These are phyloP conservation scores for Chiua sp. DNA, from an alignment of 1,284 basidiomycete species.

Conservation along the genomic window DNA sequence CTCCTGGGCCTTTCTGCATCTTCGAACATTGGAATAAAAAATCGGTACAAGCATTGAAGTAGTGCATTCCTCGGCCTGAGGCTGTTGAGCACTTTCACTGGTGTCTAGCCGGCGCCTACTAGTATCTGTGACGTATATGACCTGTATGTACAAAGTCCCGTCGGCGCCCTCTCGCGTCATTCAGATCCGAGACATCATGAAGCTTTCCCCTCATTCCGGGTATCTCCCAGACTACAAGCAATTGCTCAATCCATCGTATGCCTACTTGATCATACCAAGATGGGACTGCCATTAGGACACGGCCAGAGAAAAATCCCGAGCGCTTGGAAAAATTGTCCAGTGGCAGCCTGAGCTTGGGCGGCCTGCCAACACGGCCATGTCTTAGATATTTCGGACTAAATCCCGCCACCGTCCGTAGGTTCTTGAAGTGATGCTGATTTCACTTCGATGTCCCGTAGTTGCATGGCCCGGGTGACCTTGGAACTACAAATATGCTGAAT, in stretches of 20 bases:
- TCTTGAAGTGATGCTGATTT: slow-evolving; percentile 16
- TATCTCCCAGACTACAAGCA: no score
- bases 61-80: no score
- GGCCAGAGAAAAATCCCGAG: neutral
- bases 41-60: slow-evolving; percentile 2
- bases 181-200: slow-evolving; percentile 11
- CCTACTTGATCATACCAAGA: neutral
- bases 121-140: neutral
- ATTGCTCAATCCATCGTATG: no score
- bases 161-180: neutral
- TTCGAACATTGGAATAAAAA: slow-evolving; percentile 4
- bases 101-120: no score
- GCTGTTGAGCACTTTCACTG: neutral
- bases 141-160: slow-evolving; percentile 2
- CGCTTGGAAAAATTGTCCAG: neutral
- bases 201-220: neutral
- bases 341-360: neutral
- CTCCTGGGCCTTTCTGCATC: slow-evolving; percentile 4
- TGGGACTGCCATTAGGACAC: neutral
- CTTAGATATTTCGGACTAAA: slow-evolving; percentile 1
- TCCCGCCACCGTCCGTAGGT: slow-evolving; percentile 10
- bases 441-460: slow-evolving; percentile 18
- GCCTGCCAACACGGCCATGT: no score
- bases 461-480: neutral
- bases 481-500: slow-evolving; percentile 26